A percentile compares a stretch with the other conserved stretches of the same genome.
Conservation (phyloP, 768 basidiomycete genomes). For the Solioccasus polychromus region DNA sequence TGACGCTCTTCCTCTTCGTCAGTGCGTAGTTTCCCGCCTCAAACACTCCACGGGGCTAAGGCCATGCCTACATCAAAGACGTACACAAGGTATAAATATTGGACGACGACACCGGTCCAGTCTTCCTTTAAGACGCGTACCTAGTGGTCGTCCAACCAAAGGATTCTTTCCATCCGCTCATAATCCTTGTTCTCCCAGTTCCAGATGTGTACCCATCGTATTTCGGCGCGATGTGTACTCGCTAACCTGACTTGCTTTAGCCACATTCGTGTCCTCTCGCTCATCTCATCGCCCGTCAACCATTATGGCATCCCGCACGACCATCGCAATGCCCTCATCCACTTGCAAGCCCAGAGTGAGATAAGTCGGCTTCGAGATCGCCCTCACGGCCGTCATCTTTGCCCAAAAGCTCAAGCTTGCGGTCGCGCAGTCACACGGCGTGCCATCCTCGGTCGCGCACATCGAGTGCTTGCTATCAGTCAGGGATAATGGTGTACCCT, state of each 20-base stretch:
- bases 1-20: not conserved
- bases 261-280: too few relatives aligned
- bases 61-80: not conserved
- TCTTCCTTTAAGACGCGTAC: not conserved
- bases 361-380: constrained; percentile 22
- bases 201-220: constrained; percentile 3
- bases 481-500: too few relatives aligned
- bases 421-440: constrained; percentile 9
- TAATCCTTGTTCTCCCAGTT: not conserved
- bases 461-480: constrained; percentile 4
- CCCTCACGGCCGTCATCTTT: constrained; percentile 21
- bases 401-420: constrained; percentile 21
- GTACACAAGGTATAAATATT: constrained; percentile 16
- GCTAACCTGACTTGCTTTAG: constrained; percentile 1
- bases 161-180: not conserved
- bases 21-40: not conserved
- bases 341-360: constrained; percentile 1
- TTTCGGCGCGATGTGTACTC: not conserved
- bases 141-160: constrained; percentile 1
- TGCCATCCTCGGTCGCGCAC: not conserved
- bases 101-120: not conserved
- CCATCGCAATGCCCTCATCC: not conserved
- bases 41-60: not conserved
- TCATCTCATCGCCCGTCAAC: too few relatives aligned
- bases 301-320: not conserved